Evolutionary conservation across 148 eudicot species (phyloP).

Genomic region (Chenopodium berlandieri): DNA sequence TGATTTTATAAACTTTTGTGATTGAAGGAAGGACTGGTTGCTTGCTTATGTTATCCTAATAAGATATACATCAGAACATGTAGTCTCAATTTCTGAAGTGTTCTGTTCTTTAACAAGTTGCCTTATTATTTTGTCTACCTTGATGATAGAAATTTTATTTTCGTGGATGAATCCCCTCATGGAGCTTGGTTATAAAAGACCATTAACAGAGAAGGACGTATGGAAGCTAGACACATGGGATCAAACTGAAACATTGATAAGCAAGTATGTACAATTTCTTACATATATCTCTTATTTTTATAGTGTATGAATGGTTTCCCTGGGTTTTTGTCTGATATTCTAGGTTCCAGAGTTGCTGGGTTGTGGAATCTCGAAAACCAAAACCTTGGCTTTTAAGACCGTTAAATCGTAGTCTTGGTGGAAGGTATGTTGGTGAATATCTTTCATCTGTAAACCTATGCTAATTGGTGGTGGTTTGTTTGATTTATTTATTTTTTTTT

Average conservation of each 20-base stretch:
- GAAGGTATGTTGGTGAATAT: slow-evolving; percentile 51
- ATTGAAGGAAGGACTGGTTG: neutral
- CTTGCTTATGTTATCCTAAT: neutral
- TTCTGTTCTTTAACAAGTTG: slow-evolving; percentile 3
- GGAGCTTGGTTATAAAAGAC: slow-evolving; percentile 80
- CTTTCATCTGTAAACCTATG: neutral
- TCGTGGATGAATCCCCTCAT: slow-evolving; percentile 86
- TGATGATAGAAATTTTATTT: slow-evolving; percentile 56
- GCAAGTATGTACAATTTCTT: slow-evolving; percentile 44
- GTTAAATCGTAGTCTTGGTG: slow-evolving; percentile 77
- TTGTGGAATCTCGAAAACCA: slow-evolving; percentile 58
- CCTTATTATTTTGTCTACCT: slow-evolving; percentile 19
- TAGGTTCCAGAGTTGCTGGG: slow-evolving; percentile 84
- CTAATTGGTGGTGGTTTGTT: neutral
- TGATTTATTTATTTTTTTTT: too few relatives aligned
- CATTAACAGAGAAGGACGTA: slow-evolving; percentile 91
- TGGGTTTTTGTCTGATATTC: slow-evolving; percentile 18
- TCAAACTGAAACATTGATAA: slow-evolving; percentile 75
- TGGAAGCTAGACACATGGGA: slow-evolving; percentile 99
- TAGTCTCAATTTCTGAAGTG: neutral
- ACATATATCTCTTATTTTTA: neutral
- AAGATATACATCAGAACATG: too few relatives aligned
- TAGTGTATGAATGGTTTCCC: neutral
- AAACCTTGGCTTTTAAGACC: slow-evolving; percentile 93
- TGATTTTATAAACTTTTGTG: too few relatives aligned